phyloP scores from a whole-genome alignment of 306 rosid genomes.

The Betula pendula region DNA sequence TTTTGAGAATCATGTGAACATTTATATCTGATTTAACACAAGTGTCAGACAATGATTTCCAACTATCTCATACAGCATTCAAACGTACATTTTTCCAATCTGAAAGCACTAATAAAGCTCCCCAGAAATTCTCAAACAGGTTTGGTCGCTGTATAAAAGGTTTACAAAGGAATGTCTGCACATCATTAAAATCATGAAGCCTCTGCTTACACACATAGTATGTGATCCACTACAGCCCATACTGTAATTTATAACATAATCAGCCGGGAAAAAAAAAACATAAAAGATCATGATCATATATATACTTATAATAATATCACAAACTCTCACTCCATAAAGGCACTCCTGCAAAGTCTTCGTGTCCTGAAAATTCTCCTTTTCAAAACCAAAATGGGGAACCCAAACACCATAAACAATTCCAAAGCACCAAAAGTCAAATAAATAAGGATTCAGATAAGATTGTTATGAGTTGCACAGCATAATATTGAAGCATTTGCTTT shows the following conservation, averaged over 20 bases:
- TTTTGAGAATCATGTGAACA: not conserved
- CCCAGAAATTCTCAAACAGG: not conserved
- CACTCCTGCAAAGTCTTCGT: not conserved
- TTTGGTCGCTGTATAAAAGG: not conserved
- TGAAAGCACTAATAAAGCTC: not conserved
- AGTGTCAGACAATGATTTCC: not conserved
- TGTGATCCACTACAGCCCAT: not conserved
- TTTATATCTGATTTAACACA: not conserved
- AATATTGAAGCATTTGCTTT: not conserved
- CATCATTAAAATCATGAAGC: not conserved
- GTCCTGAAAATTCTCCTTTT: not conserved
- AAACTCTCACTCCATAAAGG: not conserved
- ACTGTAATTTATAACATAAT: not conserved
- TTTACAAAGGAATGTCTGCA: not conserved
- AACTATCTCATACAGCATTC: not conserved
- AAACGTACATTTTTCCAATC: not conserved
- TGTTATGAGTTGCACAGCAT: not conserved
- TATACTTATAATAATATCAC: not conserved
- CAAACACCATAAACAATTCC: not conserved
- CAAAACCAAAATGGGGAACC: not conserved
- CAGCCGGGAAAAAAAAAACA: not conserved
- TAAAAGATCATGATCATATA: not conserved
- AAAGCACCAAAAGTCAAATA: not conserved
- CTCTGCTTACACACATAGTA: not conserved
- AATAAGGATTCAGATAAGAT: not conserved